Evolutionary conservation across 1,284 basidiomycete species (phyloP), one percentile per base, ranked within the genome.

Genomic region (Boletellus deceptivus): DNA sequence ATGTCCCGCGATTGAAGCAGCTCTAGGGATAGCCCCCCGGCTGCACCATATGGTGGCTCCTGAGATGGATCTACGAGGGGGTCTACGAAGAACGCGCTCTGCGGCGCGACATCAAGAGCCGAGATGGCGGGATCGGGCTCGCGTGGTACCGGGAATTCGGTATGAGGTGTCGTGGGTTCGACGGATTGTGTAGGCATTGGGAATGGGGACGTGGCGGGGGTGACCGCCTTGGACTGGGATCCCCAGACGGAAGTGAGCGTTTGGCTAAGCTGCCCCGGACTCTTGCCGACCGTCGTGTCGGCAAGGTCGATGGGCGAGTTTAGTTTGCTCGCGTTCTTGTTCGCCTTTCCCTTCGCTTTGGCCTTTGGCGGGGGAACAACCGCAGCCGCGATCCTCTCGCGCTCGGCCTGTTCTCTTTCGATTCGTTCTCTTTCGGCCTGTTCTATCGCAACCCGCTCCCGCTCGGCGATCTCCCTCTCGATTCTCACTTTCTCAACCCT

Each of bases 261-360:
- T 0, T 63, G 8, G 2, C 34, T 52, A 29, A 67, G 63, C 13
- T 52, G 46, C 17, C 61, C 52, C 41, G 64, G 61, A 38, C 68
- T 67, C 53, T 58, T 67, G 11, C 64, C 64, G 5, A 70, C 67
- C 3, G 48, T 45, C 14, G 64, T 57, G 29, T 67, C 64, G 25
- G 66, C 64, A 17, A 56, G 41, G 45, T 67, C 64, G 35, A 67
- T 14, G 1, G 68, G 68, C 18, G 66, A 58, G 36, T 0, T 57
- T 2, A 3, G 47, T 27, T 65, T 68, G 50, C 42, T 68, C 45
- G 55, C 14, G 18, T 53, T 49, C 52, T 65, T 69, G 44, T 29
- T 3, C 4, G 11, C 11, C 44, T 61, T 66, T 5, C 22, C 48
- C 35, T 63, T 63, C 13, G 35, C 43, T 38, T 55, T 65, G 17